phyloP scores from a whole-genome alignment of 306 rosid species.

The Citrullus colocynthis region DNA sequence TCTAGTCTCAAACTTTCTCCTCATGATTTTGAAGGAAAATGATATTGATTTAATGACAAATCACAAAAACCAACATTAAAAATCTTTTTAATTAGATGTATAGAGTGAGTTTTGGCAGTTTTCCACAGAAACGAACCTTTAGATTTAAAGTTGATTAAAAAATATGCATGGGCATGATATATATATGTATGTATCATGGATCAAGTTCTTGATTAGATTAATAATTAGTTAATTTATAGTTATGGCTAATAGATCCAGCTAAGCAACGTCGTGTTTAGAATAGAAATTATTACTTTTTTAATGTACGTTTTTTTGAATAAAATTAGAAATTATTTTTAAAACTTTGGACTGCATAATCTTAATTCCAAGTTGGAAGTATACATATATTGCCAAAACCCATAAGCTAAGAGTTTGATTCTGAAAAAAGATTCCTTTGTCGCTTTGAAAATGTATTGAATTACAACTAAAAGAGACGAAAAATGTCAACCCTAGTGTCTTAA shows the following conservation, averaged over 20 bases:
- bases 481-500: conserved; percentile 43
- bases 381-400: conserved; percentile 20
- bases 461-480: conserved; percentile 15
- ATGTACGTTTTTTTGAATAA: too few species aligned
- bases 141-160: not conserved
- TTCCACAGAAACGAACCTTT: not conserved
- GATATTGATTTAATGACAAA: not conserved
- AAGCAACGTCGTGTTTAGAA: conserved; percentile 8
- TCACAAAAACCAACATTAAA: not conserved
- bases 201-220: not conserved
- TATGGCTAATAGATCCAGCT: conserved; percentile 3
- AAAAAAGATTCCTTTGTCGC: conserved; percentile 38
- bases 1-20: too few species aligned
- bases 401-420: conserved; percentile 17
- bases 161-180: not conserved
- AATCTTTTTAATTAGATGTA: not conserved
- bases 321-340: not conserved
- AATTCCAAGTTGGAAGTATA: conserved; percentile 18
- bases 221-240: not conserved
- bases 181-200: not conserved
- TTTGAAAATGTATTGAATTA: conserved; percentile 23
- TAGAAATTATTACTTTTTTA: not conserved
- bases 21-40: not conserved
- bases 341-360: not conserved
- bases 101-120: not conserved